Evolutionary conservation across 1,284 basidiomycete genomes (phyloP).

Genomic region (Wolfiporia cocos): DNA sequence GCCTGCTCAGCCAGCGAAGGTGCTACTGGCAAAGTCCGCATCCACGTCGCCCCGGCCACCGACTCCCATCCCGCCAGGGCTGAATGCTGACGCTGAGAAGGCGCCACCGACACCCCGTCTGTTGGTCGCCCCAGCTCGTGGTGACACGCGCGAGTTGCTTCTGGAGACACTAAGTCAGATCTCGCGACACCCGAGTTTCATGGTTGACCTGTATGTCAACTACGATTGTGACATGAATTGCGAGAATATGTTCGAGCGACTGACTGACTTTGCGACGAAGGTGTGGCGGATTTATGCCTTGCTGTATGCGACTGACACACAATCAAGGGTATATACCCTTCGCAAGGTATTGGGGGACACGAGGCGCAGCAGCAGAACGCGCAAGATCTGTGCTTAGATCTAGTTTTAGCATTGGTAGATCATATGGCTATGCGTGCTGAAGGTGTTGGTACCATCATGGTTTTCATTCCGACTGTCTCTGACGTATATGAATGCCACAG

Average conservation of each 20-base stretch:
- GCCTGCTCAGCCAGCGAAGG: constrained; percentile 33
- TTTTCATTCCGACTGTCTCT: background rate
- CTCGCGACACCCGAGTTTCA: constrained; percentile 78
- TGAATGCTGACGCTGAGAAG: constrained; percentile 37
- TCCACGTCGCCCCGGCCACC: constrained; percentile 42
- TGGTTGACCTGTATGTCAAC: constrained; percentile 94
- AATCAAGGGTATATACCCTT: constrained; percentile 70
- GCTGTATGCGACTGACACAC: background rate
- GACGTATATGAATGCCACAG: background rate
- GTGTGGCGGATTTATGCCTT: constrained; percentile 29
- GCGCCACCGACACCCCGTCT: constrained; percentile 49
- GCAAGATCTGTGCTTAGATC: constrained; percentile 88
- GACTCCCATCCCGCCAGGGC: constrained; percentile 39
- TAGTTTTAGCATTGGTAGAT: constrained; percentile 82
- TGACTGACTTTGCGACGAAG: constrained; percentile 88
- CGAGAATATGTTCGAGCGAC: constrained; percentile 91
- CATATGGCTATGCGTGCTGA: constrained; percentile 83
- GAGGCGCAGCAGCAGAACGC: constrained; percentile 71
- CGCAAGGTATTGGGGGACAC: constrained; percentile 50
- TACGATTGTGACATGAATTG: constrained; percentile 97
- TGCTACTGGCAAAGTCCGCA: constrained; percentile 16
- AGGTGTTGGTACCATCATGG: constrained; percentile 42
- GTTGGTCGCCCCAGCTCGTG: constrained; percentile 71
- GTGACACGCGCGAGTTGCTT: constrained; percentile 86
- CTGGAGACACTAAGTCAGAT: constrained; percentile 86